A percentile compares a stretch with the other conserved stretches of the same genome.
Evolutionary conservation across 2,329 filamentous ascomycete species (phyloP).

Genomic region (Hortaea werneckii): DNA sequence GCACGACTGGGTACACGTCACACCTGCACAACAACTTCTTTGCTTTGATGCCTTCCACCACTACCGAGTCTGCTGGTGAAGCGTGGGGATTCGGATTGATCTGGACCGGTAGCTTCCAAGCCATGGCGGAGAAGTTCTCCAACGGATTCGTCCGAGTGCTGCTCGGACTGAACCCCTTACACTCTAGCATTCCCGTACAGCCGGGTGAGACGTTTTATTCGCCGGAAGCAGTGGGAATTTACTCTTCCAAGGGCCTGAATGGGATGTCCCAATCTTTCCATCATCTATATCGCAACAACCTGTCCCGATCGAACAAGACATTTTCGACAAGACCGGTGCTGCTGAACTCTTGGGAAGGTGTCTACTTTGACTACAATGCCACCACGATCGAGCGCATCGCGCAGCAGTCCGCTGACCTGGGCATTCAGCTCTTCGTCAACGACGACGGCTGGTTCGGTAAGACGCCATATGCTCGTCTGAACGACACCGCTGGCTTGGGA

Average conservation of each 20-base stretch:
- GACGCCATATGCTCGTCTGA: constrained; percentile 48
- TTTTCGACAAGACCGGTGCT: constrained; percentile 44
- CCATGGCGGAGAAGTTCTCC: constrained; percentile 52
- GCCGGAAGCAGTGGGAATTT: constrained; percentile 53
- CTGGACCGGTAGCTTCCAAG: constrained; percentile 54
- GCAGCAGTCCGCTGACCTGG: constrained; percentile 46
- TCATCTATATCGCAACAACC: constrained; percentile 50
- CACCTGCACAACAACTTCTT: constrained; percentile 58
- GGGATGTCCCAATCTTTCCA: constrained; percentile 55
- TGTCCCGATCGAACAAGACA: constrained; percentile 48
- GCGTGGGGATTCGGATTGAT: constrained; percentile 57
- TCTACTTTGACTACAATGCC: constrained; percentile 49
- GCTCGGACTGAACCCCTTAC: constrained; percentile 50
- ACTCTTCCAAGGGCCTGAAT: constrained; percentile 48
- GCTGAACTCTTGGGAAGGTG: constrained; percentile 58
- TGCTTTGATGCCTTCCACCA: constrained; percentile 44
- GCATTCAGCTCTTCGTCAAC: constrained; percentile 53
- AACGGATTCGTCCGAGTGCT: constrained; percentile 52
- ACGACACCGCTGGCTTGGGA: constrained; percentile 49
- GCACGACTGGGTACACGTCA: constrained; percentile 51
- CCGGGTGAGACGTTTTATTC: constrained; percentile 49
- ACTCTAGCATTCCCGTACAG: constrained; percentile 48
- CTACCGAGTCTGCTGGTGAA: constrained; percentile 51
- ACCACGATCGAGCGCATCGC: constrained; percentile 47
- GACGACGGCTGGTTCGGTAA: constrained; percentile 59